A percentile compares a stretch with the other conserved stretches of the same genome.
Conservation (phyloP, 345 rosid species). For the Arabidopsis arenosa region DNA sequence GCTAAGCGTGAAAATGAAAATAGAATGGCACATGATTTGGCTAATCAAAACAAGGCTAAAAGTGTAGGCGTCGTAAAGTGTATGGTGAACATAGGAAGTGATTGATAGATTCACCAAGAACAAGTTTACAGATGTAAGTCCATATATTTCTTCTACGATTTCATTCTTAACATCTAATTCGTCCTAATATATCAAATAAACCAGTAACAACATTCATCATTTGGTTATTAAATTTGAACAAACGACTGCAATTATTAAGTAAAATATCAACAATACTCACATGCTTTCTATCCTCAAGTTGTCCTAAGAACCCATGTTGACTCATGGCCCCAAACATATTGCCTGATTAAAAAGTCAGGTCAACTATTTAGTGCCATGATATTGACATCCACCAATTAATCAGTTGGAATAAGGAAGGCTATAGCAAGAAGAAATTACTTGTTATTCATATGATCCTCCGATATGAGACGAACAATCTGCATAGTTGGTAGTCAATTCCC, state of each 20-base stretch:
- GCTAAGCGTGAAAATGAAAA: constrained; percentile 18
- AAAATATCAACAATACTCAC: constrained; percentile 58
- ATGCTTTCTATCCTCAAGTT: constrained; percentile 95
- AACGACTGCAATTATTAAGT: neutral
- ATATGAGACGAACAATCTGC: constrained; percentile 97
- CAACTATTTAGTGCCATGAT: constrained; percentile 32
- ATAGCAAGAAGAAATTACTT: constrained; percentile 56
- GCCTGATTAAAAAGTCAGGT: constrained; percentile 57
- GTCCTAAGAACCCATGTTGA: constrained; percentile 95
- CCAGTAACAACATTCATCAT: neutral
- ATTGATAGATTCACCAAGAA: constrained; percentile 3
- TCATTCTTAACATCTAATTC: neutral
- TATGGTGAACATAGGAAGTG: neutral
- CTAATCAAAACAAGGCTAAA: constrained; percentile 10
- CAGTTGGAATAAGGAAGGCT: constrained; percentile 7
- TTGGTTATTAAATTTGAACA: neutral
- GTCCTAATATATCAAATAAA: constrained; percentile 1
- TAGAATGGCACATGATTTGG: neutral
- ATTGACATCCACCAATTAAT: constrained; percentile 7
- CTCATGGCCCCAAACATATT: constrained; percentile 95
- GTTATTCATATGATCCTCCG: constrained; percentile 98
- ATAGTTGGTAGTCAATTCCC: constrained; percentile 91
- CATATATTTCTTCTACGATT: constrained; percentile 11
- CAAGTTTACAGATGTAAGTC: neutral
- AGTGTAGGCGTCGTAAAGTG: neutral